These are phyloP conservation scores for Pseudevernia furfuracea DNA, from an alignment of 495 filamentous ascomycete species.

Conservation along the genomic window DNA sequence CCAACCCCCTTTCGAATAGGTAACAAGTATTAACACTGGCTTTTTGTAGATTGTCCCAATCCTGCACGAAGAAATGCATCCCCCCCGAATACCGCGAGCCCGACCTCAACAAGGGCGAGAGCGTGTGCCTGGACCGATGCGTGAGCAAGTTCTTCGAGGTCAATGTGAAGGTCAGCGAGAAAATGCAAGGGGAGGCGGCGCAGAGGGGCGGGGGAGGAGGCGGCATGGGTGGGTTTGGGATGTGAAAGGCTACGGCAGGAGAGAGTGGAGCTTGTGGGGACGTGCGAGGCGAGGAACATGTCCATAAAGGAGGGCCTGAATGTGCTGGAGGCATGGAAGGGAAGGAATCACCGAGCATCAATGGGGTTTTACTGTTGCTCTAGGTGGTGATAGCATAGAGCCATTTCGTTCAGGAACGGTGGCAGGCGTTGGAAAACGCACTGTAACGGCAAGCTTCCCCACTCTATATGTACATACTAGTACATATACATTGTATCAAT, in stretches of 20 bases:
- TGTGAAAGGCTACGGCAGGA: constrained; percentile 34
- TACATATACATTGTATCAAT: constrained; percentile 9
- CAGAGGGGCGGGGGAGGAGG: constrained; percentile 37
- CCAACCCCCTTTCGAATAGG: no score
- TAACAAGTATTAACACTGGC: no score
- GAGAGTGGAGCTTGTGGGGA: background rate
- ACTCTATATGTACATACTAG: constrained; percentile 3
- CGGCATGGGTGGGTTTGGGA: constrained; percentile 42
- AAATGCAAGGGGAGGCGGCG: constrained; percentile 63
- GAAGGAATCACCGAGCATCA: background rate
- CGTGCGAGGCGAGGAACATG: background rate
- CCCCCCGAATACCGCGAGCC: constrained; percentile 83
- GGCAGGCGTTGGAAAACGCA: background rate
- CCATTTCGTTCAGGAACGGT: background rate
- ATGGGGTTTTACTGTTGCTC: background rate
- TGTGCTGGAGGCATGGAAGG: background rate
- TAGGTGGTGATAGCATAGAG: background rate
- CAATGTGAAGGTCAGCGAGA: constrained; percentile 84
- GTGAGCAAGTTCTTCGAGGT: constrained; percentile 97
- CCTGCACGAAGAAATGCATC: constrained; percentile 88
- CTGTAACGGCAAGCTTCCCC: background rate
- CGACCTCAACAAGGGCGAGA: constrained; percentile 97
- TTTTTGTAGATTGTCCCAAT: constrained; percentile 63
- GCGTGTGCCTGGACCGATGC: constrained; percentile 94
- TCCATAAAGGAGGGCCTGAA: background rate